A percentile compares a stretch with the other conserved stretches of the same genome.
Evolutionary conservation across 2,329 filamentous ascomycete genomes (phyloP).

Genomic region (Aspergillus hiratsukae): DNA sequence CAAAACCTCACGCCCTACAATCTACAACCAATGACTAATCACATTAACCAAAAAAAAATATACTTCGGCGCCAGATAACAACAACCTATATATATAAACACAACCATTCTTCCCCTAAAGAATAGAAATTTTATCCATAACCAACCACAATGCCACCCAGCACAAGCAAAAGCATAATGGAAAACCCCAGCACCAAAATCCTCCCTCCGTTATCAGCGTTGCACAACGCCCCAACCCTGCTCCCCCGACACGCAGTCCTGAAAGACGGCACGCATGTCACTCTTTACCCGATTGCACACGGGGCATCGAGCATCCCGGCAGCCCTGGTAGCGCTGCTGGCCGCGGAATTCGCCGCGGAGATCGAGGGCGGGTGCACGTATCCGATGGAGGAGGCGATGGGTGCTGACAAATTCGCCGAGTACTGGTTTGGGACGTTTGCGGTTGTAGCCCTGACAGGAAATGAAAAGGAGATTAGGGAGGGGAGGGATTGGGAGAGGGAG

Average conservation of each 20-base stretch:
- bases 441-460: conserved; percentile 25
- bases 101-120: too few relatives aligned
- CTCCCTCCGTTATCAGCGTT: conserved; percentile 21
- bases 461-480: conserved; percentile 17
- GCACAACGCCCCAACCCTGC: conserved; percentile 17
- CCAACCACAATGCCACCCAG: conserved; percentile 28
- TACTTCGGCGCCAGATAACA: neutral
- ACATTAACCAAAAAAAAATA: neutral
- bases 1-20: conserved; percentile 12
- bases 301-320: conserved; percentile 17
- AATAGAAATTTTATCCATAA: too few relatives aligned
- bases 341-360: conserved; percentile 32
- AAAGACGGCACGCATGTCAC: conserved; percentile 22
- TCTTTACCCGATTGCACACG: conserved; percentile 26
- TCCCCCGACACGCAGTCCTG: conserved; percentile 20
- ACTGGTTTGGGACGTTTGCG: conserved; percentile 39
- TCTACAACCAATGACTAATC: conserved; percentile 9
- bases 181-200: conserved; percentile 29
- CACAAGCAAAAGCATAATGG: conserved; percentile 27
- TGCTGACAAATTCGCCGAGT: conserved; percentile 27
- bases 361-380: conserved; percentile 34
- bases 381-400: conserved; percentile 34
- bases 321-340: conserved; percentile 27
- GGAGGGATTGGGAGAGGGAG: conserved; percentile 30
- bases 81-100: neutral